Percentiles rank a stretch among this genome's conserved stretches.
Evolutionary conservation across 2,329 filamentous ascomycete species (phyloP).

Genomic region (Nothophoma quercina): DNA sequence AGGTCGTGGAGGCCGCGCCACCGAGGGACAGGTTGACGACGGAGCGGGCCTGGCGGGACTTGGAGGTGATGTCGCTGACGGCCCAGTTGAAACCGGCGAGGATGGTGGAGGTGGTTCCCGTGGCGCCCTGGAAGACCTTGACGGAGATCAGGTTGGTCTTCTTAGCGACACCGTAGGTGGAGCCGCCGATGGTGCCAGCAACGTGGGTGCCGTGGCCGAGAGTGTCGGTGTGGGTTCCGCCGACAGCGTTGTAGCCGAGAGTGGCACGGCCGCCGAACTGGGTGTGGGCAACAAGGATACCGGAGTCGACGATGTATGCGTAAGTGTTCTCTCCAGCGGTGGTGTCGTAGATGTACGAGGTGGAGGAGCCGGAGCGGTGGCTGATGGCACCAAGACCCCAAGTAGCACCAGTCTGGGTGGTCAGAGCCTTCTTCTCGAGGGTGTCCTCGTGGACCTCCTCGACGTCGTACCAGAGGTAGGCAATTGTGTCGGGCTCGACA

Average conservation of each 20-base stretch:
- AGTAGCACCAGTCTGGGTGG: slow-evolving; percentile 26
- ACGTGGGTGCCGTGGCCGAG: slow-evolving; percentile 35
- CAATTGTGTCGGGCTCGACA: slow-evolving; percentile 25
- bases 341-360: slow-evolving; percentile 28
- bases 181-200: slow-evolving; percentile 26
- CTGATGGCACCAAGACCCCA: slow-evolving; percentile 36
- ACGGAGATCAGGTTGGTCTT: slow-evolving; percentile 36
- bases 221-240: slow-evolving; percentile 21
- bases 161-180: slow-evolving; percentile 31
- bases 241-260: slow-evolving; percentile 24
- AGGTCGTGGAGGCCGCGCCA: slow-evolving; percentile 25
- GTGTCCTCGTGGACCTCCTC: slow-evolving; percentile 19
- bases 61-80: slow-evolving; percentile 29
- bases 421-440: slow-evolving; percentile 23
- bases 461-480: slow-evolving; percentile 20
- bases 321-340: slow-evolving; percentile 45
- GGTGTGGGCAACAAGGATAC: slow-evolving; percentile 62
- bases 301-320: slow-evolving; percentile 70
- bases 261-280: slow-evolving; percentile 35
- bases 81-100: slow-evolving; percentile 35
- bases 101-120: slow-evolving; percentile 18
- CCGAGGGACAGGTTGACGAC: slow-evolving; percentile 45
- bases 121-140: slow-evolving; percentile 32
- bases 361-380: slow-evolving; percentile 18
- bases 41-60: slow-evolving; percentile 22